Conservation (phyloP, 257 asterid genomes). For the Orobanche coerulescens region DNA sequence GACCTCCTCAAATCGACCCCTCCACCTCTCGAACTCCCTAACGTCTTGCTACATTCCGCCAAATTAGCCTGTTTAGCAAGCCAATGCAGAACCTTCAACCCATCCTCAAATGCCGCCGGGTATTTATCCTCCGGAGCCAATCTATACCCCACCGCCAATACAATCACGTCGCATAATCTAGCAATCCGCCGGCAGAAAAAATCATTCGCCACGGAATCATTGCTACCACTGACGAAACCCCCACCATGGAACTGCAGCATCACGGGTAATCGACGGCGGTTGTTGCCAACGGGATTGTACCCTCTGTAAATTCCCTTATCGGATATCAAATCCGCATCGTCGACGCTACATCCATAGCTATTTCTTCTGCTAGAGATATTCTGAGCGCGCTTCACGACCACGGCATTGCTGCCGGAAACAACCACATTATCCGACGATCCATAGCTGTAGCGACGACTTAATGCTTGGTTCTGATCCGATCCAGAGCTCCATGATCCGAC, state of each 20-base stretch:
- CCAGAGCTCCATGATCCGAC: slow-evolving; percentile 18
- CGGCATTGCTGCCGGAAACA: slow-evolving; percentile 36
- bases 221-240: slow-evolving; percentile 81
- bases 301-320: slow-evolving; percentile 62
- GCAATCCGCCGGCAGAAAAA: slow-evolving; percentile 81
- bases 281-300: slow-evolving; percentile 47
- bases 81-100: slow-evolving; percentile 86
- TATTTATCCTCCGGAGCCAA: slow-evolving; percentile 80
- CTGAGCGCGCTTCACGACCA: slow-evolving; percentile 25
- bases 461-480: slow-evolving; percentile 35
- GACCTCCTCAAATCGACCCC: slow-evolving; percentile 56
- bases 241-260: slow-evolving; percentile 93
- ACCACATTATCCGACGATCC: slow-evolving; percentile 32
- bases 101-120: slow-evolving; percentile 88
- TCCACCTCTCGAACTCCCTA: slow-evolving; percentile 44
- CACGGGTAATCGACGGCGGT: slow-evolving; percentile 56
- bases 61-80: slow-evolving; percentile 81
- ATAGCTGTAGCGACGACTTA: slow-evolving; percentile 50
- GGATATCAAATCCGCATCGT: slow-evolving; percentile 42
- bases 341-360: slow-evolving; percentile 52
- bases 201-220: slow-evolving; percentile 76
- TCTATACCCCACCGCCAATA: slow-evolving; percentile 83
- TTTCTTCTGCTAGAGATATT: slow-evolving; percentile 37
- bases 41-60: slow-evolving; percentile 73
- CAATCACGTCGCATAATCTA: slow-evolving; percentile 77